A percentile compares a stretch with the other conserved stretches of the same genome.
Evolutionary conservation across 73 alveolate genomes (phyloP).

Genomic region (Paramecium caudatum): DNA sequence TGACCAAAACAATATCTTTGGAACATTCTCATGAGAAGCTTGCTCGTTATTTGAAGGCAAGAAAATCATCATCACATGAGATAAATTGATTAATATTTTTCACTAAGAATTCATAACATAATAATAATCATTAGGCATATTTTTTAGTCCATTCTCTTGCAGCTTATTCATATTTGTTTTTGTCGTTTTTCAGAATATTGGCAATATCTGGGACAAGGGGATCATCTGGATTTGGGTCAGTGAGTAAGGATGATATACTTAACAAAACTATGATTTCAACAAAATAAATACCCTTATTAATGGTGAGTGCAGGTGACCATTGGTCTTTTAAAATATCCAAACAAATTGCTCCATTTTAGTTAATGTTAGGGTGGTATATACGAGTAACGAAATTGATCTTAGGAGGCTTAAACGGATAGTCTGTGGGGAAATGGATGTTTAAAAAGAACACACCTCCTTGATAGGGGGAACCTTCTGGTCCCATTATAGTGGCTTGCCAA

Average conservation of each 20-base stretch:
- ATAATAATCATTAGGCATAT: constrained; percentile 82
- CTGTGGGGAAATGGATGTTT: constrained; percentile 92
- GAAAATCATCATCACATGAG: not conserved
- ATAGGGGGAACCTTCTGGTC: constrained; percentile 92
- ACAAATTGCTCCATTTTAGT: constrained; percentile 93
- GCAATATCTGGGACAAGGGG: constrained; percentile 93
- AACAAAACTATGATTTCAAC: constrained; percentile 78
- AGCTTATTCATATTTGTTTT: constrained; percentile 79
- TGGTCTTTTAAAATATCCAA: constrained; percentile 94
- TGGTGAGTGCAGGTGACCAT: constrained; percentile 90
- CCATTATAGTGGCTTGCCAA: constrained; percentile 94
- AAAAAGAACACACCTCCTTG: constrained; percentile 94
- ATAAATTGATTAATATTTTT: not conserved
- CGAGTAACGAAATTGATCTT: constrained; percentile 87
- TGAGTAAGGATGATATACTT: constrained; percentile 88
- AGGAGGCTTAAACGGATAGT: constrained; percentile 98
- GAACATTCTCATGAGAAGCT: not conserved
- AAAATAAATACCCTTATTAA: constrained; percentile 80
- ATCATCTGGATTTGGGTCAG: constrained; percentile 96
- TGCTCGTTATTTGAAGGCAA: not conserved
- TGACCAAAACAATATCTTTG: not conserved
- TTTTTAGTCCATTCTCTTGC: constrained; percentile 93
- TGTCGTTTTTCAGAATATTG: constrained; percentile 81
- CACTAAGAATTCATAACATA: not conserved
- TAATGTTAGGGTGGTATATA: constrained; percentile 96